Conservation (phyloP, 345 rosid species). For the Dovyalis caffra region DNA sequence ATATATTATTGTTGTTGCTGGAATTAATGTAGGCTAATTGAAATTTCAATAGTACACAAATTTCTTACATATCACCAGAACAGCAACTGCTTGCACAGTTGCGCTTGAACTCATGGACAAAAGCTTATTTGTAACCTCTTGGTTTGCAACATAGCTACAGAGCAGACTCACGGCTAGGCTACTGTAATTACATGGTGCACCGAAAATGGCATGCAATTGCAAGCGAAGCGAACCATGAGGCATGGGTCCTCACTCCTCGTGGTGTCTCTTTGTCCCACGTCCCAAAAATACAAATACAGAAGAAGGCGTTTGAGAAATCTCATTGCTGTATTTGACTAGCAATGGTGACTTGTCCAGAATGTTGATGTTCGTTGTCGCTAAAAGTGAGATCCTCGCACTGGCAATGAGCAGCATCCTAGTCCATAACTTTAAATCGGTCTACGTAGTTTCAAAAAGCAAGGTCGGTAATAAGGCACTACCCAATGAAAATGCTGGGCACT, state of each 20-base stretch:
- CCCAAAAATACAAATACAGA: not conserved
- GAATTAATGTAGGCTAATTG: not conserved
- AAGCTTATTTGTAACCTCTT: not conserved
- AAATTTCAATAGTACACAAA: not conserved
- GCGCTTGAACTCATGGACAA: not conserved
- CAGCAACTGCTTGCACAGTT: not conserved
- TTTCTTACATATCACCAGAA: not conserved
- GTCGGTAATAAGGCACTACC: not conserved
- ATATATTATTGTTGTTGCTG: too few species aligned
- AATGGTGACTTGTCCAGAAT: not conserved
- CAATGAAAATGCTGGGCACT: not conserved
- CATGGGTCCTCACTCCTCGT: not conserved
- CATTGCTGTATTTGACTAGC: too few species aligned
- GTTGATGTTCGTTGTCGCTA: not conserved
- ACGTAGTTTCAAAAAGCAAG: not conserved
- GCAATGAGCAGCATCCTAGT: not conserved
- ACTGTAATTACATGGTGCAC: not conserved
- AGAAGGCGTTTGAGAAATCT: not conserved
- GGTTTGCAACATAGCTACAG: not conserved
- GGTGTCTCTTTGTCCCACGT: not conserved
- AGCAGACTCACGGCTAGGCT: not conserved
- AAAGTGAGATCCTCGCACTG: not conserved
- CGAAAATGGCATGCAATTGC: not conserved
- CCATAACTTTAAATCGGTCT: not conserved
- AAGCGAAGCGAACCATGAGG: not conserved